Conservation (phyloP, 73 alveolate species). For the Effrenium voratum region DNA sequence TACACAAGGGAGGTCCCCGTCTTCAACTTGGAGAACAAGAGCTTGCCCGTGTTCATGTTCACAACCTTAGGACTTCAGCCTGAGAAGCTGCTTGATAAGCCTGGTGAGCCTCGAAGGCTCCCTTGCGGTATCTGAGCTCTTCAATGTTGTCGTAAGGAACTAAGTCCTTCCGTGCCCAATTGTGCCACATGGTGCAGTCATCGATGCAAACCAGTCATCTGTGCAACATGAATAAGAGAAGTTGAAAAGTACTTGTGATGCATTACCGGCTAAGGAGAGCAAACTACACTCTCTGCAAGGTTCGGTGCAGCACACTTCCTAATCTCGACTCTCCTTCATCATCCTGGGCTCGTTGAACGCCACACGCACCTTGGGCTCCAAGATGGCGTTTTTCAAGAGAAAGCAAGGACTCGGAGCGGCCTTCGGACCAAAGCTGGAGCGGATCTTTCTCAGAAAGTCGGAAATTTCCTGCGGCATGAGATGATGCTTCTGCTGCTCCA, state of each 20-base stretch:
- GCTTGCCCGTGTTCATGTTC: constrained; percentile 83
- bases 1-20: constrained; percentile 55
- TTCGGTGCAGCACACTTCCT: too few relatives aligned
- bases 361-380: constrained; percentile 50
- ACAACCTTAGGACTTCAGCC: constrained; percentile 1
- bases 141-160: constrained; percentile 27
- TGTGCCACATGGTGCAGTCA: background rate
- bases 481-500: too few relatives aligned
- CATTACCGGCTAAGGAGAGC: too few relatives aligned
- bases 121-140: constrained; percentile 62
- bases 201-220: too few relatives aligned
- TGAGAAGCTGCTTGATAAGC: background rate
- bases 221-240: background rate
- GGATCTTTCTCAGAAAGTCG: constrained; percentile 47
- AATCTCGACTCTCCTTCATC: too few relatives aligned
- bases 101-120: constrained; percentile 44
- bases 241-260: background rate
- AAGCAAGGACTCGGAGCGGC: background rate
- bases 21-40: constrained; percentile 72
- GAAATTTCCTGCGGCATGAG: constrained; percentile 25
- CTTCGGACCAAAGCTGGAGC: constrained; percentile 46
- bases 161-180: background rate
- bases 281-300: too few relatives aligned
- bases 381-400: too few relatives aligned
- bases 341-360: constrained; percentile 37